Conservation (phyloP, 2,329 filamentous ascomycete genomes). For the Esteya vermicola region DNA sequence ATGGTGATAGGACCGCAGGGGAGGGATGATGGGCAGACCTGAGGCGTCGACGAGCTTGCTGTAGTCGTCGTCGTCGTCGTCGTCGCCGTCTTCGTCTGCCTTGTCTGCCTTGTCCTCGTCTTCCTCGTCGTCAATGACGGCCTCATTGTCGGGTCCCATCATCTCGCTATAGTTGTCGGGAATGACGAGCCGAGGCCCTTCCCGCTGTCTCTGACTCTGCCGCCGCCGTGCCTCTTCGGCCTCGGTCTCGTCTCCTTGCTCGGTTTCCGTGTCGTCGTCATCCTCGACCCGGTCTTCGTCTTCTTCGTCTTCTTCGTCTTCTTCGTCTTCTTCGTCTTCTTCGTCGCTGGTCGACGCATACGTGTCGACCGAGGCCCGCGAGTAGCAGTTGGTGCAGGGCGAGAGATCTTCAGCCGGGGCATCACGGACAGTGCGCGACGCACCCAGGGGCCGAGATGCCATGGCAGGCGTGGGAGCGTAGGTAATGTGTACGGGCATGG, state of each 20-base stretch:
- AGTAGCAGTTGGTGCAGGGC: slow-evolving; percentile 26
- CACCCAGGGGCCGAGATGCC: background rate
- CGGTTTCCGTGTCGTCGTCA: slow-evolving; percentile 7
- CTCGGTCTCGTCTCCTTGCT: slow-evolving; percentile 18
- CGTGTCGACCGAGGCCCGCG: slow-evolving; percentile 56
- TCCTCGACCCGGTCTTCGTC: too few relatives aligned
- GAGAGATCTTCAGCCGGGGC: slow-evolving; percentile 24
- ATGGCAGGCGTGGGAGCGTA: background rate
- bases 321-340: slow-evolving; percentile 11
- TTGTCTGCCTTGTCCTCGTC: slow-evolving; percentile 8
- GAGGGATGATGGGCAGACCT: slow-evolving; percentile 25
- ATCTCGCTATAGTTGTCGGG: slow-evolving; percentile 22
- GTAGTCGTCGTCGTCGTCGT: slow-evolving; percentile 7
- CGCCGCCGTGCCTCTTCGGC: too few relatives aligned
- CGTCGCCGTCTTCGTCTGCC: slow-evolving; percentile 1
- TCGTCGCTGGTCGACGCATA: slow-evolving; percentile 63
- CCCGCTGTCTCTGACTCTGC: too few relatives aligned
- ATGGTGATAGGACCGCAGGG: slow-evolving; percentile 43
- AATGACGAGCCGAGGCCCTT: slow-evolving; percentile 16
- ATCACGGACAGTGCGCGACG: too few relatives aligned
- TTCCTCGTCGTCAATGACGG: background rate
- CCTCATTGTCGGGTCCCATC: too few relatives aligned
- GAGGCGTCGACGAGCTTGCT: background rate
- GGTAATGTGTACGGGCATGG: background rate
- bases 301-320: too few relatives aligned